Base-by-base conservation (phyloP, 2,329 filamentous ascomycete genomes). In the Phialemoniopsis sp. region DNA sequence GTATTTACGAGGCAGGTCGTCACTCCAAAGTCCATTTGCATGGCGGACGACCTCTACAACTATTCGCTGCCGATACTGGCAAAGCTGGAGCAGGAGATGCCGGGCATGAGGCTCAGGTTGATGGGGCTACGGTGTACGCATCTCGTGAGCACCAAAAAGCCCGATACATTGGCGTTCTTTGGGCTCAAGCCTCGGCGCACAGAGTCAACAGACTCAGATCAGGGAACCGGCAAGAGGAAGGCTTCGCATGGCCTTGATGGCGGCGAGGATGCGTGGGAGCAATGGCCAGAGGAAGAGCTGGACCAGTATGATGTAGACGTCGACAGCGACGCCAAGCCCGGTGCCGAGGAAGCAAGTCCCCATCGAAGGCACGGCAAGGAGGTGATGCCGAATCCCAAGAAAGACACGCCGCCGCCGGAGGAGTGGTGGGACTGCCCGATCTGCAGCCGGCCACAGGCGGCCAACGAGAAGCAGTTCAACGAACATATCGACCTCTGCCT, bases 401-500 rank as follows among this genome's bases (percentile, higher is more conserved):
- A 61, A 41, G 46, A 52, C 15, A 38, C 47, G 1, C 36, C 51
- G 12, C 54, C 57, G 9, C 58, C 65, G 38, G 64, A 75, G 38
- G 68, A 80, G 34, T 72, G 70, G 59, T 97, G 90, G 90, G 75
- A 84, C 29, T 98, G 93, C 59, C 93, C 93, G 0, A 87, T 97
- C 33, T 98, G 93, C 59, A 65, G 68, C n/a, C 71, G 83, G 13
- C 82, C 87, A 0, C 90, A 96, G 54, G 54, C 69, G 1, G 78
- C 89, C 0, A 75, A 91, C 36, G 89, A 96, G 57, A 73, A 73
- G 34, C 67, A 66, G 1, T 95, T 97, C 63, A 98, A 98, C 50
- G 79, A 85, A 41, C 93, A 98, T 55, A 89, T 98, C 37, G 93
- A 98, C 58, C 76, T 86, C 8, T 98, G 93, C 58, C 73, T 98